Conservation (phyloP, 2,329 filamentous ascomycete genomes). For the Lachnellula arida region DNA sequence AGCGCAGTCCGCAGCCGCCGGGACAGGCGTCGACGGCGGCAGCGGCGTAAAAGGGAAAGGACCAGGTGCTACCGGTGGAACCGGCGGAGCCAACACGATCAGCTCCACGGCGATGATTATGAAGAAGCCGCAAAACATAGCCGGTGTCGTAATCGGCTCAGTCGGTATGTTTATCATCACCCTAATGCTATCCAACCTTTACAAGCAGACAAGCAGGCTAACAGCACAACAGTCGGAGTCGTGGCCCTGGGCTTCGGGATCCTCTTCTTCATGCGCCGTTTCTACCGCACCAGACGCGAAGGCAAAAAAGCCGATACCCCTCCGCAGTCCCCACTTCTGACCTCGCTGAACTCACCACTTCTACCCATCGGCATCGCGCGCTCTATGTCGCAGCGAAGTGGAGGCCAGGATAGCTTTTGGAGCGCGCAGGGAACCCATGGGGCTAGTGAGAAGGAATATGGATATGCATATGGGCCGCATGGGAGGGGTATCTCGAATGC, state of each 20-base stretch:
- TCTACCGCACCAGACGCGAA: slow-evolving; percentile 14
- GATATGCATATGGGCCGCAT: neutral
- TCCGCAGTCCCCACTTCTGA: slow-evolving; percentile 14
- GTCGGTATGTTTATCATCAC: slow-evolving; percentile 2
- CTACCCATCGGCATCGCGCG: slow-evolving; percentile 11
- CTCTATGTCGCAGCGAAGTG: slow-evolving; percentile 11
- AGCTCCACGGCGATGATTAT: neutral
- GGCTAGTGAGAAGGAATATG: neutral
- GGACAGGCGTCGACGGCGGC: slow-evolving; percentile 1
- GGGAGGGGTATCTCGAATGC: neutral
- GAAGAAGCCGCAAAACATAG: neutral
- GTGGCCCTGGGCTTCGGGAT: slow-evolving; percentile 10
- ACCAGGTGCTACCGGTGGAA: neutral
- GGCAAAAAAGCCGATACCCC: slow-evolving; percentile 12
- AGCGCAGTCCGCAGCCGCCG: neutral
- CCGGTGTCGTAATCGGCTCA: slow-evolving; percentile 7
- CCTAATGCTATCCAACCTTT: no score
- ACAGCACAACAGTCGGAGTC: slow-evolving; percentile 7
- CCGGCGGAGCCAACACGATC: neutral
- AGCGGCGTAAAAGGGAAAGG: neutral
- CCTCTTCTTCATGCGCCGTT: slow-evolving; percentile 14
- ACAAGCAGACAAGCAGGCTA: neutral
- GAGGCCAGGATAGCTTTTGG: slow-evolving; percentile 5
- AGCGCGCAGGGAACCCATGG: neutral
- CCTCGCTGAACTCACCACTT: slow-evolving; percentile 4